Conservation (phyloP, 2,329 filamentous ascomycete genomes). For the Exophiala alcalophila region DNA sequence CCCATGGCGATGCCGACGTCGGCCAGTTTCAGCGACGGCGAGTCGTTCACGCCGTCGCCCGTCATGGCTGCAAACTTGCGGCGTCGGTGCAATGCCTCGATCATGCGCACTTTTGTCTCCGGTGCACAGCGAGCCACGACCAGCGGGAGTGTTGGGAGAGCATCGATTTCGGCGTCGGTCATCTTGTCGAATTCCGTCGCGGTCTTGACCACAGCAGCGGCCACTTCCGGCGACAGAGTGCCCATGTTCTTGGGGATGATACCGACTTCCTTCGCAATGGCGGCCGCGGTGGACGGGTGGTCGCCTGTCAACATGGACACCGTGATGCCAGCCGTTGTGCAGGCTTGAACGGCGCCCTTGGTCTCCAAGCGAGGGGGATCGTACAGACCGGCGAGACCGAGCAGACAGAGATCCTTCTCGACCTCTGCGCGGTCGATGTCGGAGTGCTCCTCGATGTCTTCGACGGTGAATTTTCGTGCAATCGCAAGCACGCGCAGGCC, state of each 20-base stretch:
- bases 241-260: slow-evolving; percentile 50
- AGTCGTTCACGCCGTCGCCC: slow-evolving; percentile 84
- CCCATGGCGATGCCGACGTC: slow-evolving; percentile 91
- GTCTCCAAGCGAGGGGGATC: slow-evolving; percentile 61
- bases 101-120: slow-evolving; percentile 86
- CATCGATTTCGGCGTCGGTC: slow-evolving; percentile 57
- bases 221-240: slow-evolving; percentile 45
- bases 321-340: slow-evolving; percentile 54
- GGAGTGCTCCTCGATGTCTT: slow-evolving; percentile 29
- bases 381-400: slow-evolving; percentile 60
- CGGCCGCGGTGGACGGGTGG: slow-evolving; percentile 55
- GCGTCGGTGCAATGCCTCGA: slow-evolving; percentile 77
- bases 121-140: slow-evolving; percentile 83
- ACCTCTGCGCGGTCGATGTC: slow-evolving; percentile 48
- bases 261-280: slow-evolving; percentile 57
- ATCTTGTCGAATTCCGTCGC: slow-evolving; percentile 56
- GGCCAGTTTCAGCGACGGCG: slow-evolving; percentile 72
- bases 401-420: slow-evolving; percentile 54
- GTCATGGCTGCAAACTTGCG: slow-evolving; percentile 80
- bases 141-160: slow-evolving; percentile 69
- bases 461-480: slow-evolving; percentile 41
- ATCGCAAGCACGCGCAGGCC: slow-evolving; percentile 61
- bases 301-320: slow-evolving; percentile 60
- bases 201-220: slow-evolving; percentile 53
- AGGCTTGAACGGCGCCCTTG: slow-evolving; percentile 53